Base-by-base conservation (phyloP, 73 alveolate genomes). In the Paramecium octaurelia region DNA sequence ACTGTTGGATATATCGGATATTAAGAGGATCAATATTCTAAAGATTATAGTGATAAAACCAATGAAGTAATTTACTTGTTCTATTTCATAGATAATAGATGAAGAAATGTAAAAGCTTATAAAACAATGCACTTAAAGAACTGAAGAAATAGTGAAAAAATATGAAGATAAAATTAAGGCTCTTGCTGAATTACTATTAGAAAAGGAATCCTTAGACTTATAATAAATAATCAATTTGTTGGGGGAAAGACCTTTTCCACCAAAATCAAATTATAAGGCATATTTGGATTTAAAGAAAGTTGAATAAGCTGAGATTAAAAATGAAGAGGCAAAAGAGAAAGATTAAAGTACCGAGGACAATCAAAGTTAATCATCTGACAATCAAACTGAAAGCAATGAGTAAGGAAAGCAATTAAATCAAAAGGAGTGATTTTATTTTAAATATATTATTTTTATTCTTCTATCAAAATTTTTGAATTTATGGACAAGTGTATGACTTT, bases 171-270 rank as follows among this genome's bases (percentile, higher is more conserved):
- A 40, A 80, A 80, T 89, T 27, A 54, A 89, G 36, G 86, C 94
- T 8, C 86, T 95, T 0, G 97, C 96, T 3, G 96, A 93, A 40
- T 85, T 84, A 35, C 90, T 96, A 3, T 75, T 96, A 18, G 96
- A 93, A 40, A 96, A 96, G 54, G 97, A 96, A 77, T 92, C 97
- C 6, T 60, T 96, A 24, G 93, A 95, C 10, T 92, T 96, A 29
- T 95, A 97, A 34, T 95, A 95, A 71, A 95, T 96, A 31, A 92
- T 94, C 21, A 96, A 93, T 14, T 44, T 95, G 16, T 92, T 96
- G 38, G 98, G 98, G 6, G 95, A 94, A 71, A 93, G 98, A 86
- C 98, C 98, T 6, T 96, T 90, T 86, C 95, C 97, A 16, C 83
- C 95, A 40, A 96, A 96, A 89, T 89, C 94, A 10, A 89, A 89